A percentile compares a stretch with the other conserved stretches of the same genome.
Conservation (phyloP, 2,329 filamentous ascomycete species). For the Botrytis porri region DNA sequence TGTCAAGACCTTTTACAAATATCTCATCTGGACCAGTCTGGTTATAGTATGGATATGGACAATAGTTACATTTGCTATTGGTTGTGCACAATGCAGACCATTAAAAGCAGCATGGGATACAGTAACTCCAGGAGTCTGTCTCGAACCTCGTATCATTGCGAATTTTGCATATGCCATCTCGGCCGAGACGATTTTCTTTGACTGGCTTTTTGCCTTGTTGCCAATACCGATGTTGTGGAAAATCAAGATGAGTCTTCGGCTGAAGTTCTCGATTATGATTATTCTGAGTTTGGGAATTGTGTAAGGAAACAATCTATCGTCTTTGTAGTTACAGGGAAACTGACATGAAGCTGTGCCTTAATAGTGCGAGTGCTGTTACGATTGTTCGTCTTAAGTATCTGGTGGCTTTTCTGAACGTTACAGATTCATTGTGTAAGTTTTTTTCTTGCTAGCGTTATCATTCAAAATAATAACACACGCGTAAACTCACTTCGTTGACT, state of each 20-base stretch:
- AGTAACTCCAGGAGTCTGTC: neutral
- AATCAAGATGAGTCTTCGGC: neutral
- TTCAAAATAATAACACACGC: too few species aligned
- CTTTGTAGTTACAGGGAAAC: neutral
- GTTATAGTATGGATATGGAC: neutral
- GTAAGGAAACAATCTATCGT: neutral
- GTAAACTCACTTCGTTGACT: neutral
- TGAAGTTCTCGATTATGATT: neutral
- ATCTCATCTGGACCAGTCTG: constrained; percentile 4
- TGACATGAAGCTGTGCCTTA: neutral
- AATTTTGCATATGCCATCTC: constrained; percentile 12
- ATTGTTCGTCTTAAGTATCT: constrained; percentile 10
- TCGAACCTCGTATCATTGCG: neutral
- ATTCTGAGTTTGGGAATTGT: constrained; percentile 8
- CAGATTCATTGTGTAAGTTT: constrained; percentile 11
- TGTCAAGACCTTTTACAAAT: constrained; percentile 15
- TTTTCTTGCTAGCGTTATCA: neutral
- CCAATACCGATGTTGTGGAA: constrained; percentile 16
- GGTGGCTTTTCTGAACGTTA: neutral
- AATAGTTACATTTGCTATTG: neutral
- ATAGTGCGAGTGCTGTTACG: constrained; percentile 15
- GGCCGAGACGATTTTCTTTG: constrained; percentile 16
- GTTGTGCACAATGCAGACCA: constrained; percentile 5
- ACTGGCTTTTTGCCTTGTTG: constrained; percentile 15
- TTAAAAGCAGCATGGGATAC: neutral